Conservation (phyloP, 805 yeast species). For the Torulaspora delbrueckii region DNA sequence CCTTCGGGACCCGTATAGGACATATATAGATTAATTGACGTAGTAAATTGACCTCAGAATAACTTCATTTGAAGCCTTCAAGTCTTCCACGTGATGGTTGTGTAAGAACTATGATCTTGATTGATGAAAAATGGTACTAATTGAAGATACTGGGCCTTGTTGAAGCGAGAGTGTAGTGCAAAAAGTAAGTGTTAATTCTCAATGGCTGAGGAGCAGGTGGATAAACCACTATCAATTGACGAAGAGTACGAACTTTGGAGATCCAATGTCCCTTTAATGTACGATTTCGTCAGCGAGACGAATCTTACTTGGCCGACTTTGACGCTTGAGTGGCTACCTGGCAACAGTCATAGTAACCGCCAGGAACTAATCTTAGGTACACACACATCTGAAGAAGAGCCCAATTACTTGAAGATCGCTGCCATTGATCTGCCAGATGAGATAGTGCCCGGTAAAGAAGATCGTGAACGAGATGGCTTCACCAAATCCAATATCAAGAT, state of each 20-base stretch:
- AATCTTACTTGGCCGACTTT: slow-evolving; percentile 79
- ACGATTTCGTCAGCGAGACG: slow-evolving; percentile 76
- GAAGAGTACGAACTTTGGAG: slow-evolving; percentile 76
- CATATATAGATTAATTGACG: not conserved
- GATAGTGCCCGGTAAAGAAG: slow-evolving; percentile 28
- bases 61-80: not conserved
- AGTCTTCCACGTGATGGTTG: slow-evolving; percentile 1
- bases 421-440: slow-evolving; percentile 52
- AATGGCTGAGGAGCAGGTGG: slow-evolving; percentile 16
- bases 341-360: slow-evolving; percentile 30
- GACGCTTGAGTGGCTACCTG: slow-evolving; percentile 72
- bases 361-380: slow-evolving; percentile 63
- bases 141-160: not conserved
- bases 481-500: slow-evolving; percentile 51
- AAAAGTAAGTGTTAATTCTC: not conserved
- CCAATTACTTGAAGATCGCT: slow-evolving; percentile 61
- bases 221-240: slow-evolving; percentile 34
- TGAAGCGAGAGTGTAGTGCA: not conserved
- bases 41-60: not conserved
- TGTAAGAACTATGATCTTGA: not conserved
- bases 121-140: not conserved
- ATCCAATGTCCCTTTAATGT: slow-evolving; percentile 75
- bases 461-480: slow-evolving; percentile 26
- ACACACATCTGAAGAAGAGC: slow-evolving; percentile 66
- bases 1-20: not conserved